Evolutionary conservation across 176 grass and related monocot species (phyloP), one percentile per base, ranked within the genome.

Genomic region (Olyra latifolia): DNA sequence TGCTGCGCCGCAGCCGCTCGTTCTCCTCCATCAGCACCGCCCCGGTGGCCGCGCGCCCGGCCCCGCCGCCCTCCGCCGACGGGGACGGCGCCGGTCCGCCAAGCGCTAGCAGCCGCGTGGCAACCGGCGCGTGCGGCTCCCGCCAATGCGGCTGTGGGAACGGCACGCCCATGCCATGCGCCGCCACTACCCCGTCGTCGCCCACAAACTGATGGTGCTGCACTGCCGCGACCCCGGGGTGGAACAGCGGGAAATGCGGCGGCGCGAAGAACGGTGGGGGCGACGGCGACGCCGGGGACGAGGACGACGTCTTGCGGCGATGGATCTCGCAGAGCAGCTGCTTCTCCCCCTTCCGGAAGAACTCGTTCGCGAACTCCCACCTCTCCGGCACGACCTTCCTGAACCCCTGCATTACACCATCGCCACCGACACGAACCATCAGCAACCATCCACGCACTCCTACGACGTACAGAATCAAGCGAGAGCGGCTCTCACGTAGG

Each of bases 321-420:
- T 97, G 91, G 90, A 97, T 97, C 82, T 97, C 93, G 63, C 87
- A 92, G 1, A 95, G 81, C 60, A 92, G 90, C 28, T 92, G 89
- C 70, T 90, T 90, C 82, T 95, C 90, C 19, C 93, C 90, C 79
- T 92, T 95, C 27, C 93, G 46, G 81, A 95, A 95, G 82, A 92
- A 95, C 90, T 95, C 90, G 74, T 95, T 95, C 13, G 90, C 90
- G 81, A 95, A 95, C 93, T 95, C 93, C 93, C 90, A 95, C 78
- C 93, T 78, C 74, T 95, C 93, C 22, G 93, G 89, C 48, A 95
- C 87, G 4, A 92, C 87, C 73, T 95, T 95, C 41, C 94, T 65
- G 71, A 97, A 97, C 15, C 94, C 94, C 94, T 97, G 92, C 80
- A 81, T 74, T 64, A 54, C 30, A 3, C 27, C 64, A 43, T 45